A percentile compares a stretch with the other conserved stretches of the same genome.
phyloP scores from a whole-genome alignment of 1,284 basidiomycete species.

The Cutaneotrichosporon sp. region DNA sequence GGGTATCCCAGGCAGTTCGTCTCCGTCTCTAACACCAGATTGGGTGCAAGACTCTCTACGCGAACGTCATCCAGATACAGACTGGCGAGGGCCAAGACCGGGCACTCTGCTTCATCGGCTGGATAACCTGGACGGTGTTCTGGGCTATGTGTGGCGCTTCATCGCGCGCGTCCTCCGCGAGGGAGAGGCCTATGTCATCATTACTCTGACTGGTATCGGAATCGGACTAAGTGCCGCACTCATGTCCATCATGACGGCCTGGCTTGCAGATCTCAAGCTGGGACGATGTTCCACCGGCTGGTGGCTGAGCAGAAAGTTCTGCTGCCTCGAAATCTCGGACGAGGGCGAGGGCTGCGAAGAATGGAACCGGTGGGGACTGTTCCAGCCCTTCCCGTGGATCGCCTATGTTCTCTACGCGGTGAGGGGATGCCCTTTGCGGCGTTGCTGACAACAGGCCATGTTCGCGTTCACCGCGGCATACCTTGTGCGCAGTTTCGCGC shows the following conservation, averaged over 20 bases:
- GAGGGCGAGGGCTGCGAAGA: conserved; percentile 79
- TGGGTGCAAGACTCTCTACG: conserved; percentile 93
- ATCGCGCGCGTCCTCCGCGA: conserved; percentile 54
- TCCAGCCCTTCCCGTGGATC: conserved; percentile 69
- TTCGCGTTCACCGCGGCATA: conserved; percentile 83
- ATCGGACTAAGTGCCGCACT: conserved; percentile 92
- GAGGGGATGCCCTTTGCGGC: conserved; percentile 41
- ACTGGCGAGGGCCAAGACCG: conserved; percentile 9
- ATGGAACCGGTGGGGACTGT: conserved; percentile 87
- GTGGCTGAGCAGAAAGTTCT: conserved; percentile 98
- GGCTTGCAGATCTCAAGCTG: conserved; percentile 96
- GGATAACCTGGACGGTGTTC: conserved; percentile 34
- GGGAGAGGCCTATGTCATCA: conserved; percentile 66
- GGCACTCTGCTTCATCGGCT: conserved; percentile 32
- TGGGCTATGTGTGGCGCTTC: conserved; percentile 61
- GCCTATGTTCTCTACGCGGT: conserved; percentile 87
- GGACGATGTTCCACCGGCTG: conserved; percentile 95
- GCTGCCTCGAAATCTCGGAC: conserved; percentile 74
- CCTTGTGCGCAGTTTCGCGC: conserved; percentile 81
- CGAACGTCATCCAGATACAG: conserved; percentile 59
- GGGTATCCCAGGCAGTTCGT: conserved; percentile 23
- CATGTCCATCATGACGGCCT: conserved; percentile 94
- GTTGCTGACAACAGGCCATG: conserved; percentile 53
- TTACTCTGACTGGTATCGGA: conserved; percentile 78
- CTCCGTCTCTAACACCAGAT: conserved; percentile 52